phyloP scores from a whole-genome alignment of 1,284 basidiomycete species.

The Sanghuangporus baumii region DNA sequence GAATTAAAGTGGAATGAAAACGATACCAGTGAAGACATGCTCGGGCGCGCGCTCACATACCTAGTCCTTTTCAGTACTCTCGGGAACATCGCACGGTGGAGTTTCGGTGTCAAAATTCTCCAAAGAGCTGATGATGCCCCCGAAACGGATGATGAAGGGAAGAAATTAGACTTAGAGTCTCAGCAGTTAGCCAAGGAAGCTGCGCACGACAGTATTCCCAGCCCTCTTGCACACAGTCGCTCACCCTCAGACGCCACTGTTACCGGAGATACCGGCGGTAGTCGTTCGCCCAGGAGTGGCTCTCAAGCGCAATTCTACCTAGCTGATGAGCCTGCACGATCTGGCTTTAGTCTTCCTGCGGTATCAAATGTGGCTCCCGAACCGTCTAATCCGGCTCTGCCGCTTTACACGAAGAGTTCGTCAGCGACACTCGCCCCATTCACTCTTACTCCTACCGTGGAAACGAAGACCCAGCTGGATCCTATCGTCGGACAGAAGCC shows the following conservation, averaged over 20 bases:
- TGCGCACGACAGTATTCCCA: background rate
- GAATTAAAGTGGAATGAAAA: slow-evolving; percentile 78
- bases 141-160: background rate
- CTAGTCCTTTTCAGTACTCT: slow-evolving; percentile 90
- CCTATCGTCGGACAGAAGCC: slow-evolving; percentile 29
- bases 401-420: slow-evolving; percentile 4
- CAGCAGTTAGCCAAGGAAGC: background rate
- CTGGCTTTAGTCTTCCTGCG: background rate
- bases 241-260: background rate
- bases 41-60: slow-evolving; percentile 89
- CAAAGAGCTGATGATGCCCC: slow-evolving; percentile 53
- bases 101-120: slow-evolving; percentile 64
- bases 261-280: background rate
- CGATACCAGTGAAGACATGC: slow-evolving; percentile 82
- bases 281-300: background rate
- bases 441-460: background rate
- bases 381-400: background rate
- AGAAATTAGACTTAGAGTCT: background rate
- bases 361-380: background rate
- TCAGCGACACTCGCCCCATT: slow-evolving; percentile 1
- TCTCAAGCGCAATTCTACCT: slow-evolving; percentile 1
- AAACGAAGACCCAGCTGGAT: background rate
- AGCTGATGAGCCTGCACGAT: background rate
- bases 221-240: background rate
- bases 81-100: slow-evolving; percentile 74